Conservation (phyloP, 2,329 filamentous ascomycete genomes). For the Lachnellula cervina region DNA sequence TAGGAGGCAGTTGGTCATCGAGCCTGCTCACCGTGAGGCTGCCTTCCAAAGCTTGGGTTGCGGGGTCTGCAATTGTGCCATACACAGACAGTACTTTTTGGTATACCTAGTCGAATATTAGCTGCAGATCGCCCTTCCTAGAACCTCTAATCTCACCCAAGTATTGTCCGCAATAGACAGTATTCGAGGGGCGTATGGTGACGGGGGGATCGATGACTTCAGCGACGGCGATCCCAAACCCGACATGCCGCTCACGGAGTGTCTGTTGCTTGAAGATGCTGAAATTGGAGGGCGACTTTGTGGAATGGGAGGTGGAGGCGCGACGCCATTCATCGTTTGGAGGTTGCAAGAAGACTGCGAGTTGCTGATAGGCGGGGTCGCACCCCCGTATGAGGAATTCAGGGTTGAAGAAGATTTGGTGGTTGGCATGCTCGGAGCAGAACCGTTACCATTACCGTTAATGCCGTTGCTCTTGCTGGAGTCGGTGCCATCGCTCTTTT, state of each 20-base stretch:
- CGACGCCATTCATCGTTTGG: conserved; percentile 48
- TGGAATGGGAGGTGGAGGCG: conserved; percentile 37
- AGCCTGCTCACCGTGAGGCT: conserved; percentile 73
- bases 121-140: neutral
- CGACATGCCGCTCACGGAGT: conserved; percentile 61
- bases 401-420: conserved; percentile 57
- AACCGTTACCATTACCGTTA: conserved; percentile 48
- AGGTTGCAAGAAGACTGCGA: conserved; percentile 58
- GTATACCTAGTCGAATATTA: conserved; percentile 59
- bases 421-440: conserved; percentile 42
- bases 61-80: conserved; percentile 73
- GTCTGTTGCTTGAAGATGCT: conserved; percentile 44
- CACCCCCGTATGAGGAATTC: conserved; percentile 56
- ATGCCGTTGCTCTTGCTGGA: conserved; percentile 65
- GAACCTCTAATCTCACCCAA: conserved; percentile 55
- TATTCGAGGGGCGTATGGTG: conserved; percentile 75
- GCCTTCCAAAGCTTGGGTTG: conserved; percentile 68
- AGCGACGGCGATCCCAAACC: conserved; percentile 53
- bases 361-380: conserved; percentile 38
- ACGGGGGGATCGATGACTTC: conserved; percentile 57
- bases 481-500: conserved; percentile 57
- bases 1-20: conserved; percentile 79
- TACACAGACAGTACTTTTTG: conserved; percentile 83
- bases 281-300: conserved; percentile 42
- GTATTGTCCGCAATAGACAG: conserved; percentile 75